phyloP scores from a whole-genome alignment of 2,329 filamentous ascomycete species.

The Mariannaea elegans region DNA sequence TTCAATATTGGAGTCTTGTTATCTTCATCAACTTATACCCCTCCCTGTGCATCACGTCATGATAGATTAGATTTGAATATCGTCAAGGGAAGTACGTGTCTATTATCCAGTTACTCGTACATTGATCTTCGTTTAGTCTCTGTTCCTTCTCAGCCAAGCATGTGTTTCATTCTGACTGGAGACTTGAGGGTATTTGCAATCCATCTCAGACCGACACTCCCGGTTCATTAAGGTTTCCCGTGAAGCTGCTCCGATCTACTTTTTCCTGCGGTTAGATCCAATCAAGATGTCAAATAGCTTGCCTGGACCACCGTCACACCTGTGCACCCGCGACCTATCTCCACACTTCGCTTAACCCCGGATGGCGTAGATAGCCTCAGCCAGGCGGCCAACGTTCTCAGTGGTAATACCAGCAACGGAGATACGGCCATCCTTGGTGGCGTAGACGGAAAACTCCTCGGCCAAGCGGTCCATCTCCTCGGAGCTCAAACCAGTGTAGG shows the following conservation, averaged over 20 bases:
- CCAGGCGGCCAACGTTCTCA: constrained; percentile 81
- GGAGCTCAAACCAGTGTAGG: constrained; percentile 91
- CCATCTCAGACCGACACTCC: constrained; percentile 29
- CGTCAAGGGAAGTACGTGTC: constrained; percentile 14
- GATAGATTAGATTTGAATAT: not conserved
- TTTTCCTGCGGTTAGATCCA: constrained; percentile 20
- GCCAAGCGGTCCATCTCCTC: constrained; percentile 92
- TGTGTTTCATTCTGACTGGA: constrained; percentile 27
- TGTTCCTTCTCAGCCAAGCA: constrained; percentile 10
- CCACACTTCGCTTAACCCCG: constrained; percentile 63
- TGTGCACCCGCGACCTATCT: constrained; percentile 2
- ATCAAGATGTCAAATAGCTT: constrained; percentile 1
- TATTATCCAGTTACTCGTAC: constrained; percentile 37
- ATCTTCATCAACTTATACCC: constrained; percentile 10
- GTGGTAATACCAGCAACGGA: constrained; percentile 85
- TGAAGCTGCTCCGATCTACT: constrained; percentile 13
- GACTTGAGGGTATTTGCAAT: constrained; percentile 37
- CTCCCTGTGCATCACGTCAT: not conserved
- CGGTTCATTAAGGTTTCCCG: constrained; percentile 18
- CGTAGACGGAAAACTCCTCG: constrained; percentile 97
- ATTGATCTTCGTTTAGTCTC: constrained; percentile 34
- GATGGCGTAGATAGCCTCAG: constrained; percentile 85
- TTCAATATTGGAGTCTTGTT: not conserved
- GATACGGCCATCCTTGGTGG: constrained; percentile 90
- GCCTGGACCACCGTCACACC: constrained; percentile 8